Percentiles rank a stretch among this genome's conserved stretches.
These are phyloP conservation scores for Isatis tinctoria DNA, from an alignment of 345 rosid species.

Conservation along the genomic window DNA sequence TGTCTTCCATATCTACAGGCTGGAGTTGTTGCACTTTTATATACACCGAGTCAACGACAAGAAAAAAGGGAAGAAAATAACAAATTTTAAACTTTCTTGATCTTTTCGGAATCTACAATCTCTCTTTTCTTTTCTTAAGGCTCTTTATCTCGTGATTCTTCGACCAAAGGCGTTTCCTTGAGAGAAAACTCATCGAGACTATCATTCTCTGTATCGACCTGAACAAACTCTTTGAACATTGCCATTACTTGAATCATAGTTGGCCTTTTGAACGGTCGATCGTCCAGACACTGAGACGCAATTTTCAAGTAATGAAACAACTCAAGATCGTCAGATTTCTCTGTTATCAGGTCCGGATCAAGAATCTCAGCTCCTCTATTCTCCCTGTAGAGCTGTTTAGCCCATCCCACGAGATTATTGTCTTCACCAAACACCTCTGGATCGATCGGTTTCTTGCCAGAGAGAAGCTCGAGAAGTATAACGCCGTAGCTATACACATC, in stretches of 20 bases:
- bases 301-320: conserved; percentile 63
- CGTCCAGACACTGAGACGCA: conserved; percentile 78
- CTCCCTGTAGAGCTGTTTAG: conserved; percentile 68
- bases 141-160: conserved; percentile 27
- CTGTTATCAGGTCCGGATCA: conserved; percentile 63
- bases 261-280: conserved; percentile 63
- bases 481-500: conserved; percentile 96
- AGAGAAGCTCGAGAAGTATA: conserved; percentile 78
- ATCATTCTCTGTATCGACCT: conserved; percentile 63
- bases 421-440: conserved; percentile 82
- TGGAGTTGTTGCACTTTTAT: conserved; percentile 1
- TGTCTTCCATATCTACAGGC: background rate
- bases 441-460: conserved; percentile 86
- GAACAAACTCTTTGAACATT: conserved; percentile 61
- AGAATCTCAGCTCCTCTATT: conserved; percentile 61
- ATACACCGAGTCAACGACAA: background rate
- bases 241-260: conserved; percentile 84
- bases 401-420: conserved; percentile 98
- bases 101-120: background rate
- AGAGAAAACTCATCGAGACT: conserved; percentile 26
- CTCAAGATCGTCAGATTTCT: conserved; percentile 65
- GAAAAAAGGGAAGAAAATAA: conserved; percentile 1
- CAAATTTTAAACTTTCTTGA: background rate
- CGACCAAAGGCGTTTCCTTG: conserved; percentile 29
- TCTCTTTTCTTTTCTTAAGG: background rate